Base-by-base conservation (phyloP, 176 grass and related monocot species). In the Calamus simplicifolius region DNA sequence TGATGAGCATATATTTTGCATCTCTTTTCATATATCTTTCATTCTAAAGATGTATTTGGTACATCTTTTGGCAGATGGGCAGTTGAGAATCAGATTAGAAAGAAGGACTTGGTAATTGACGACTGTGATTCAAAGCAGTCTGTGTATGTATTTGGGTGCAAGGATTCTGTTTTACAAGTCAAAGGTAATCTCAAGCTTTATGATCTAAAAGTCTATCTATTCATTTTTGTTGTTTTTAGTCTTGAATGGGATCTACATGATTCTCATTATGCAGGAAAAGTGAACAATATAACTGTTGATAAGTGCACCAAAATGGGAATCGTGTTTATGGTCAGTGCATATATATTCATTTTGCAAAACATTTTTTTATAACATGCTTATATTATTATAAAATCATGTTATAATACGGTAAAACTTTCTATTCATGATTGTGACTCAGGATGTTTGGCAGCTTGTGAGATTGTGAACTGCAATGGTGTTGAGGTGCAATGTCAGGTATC, bases 281-380 rank as follows among this genome's bases (percentile, higher is more conserved):
- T 87, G 28, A 82, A 79, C 72, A 88, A 88, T 50, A 82, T 88
- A 78, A 82, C 85, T 19, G 15, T 88, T 59, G 79, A 88, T 73
- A 88, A 88, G 56, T 88, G 79, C 54, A 72, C 25, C 29, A 79
- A 82, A 79, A 71, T 68, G 23, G 85, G 85, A 25, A 26, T 82
- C 21, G 52, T 87, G 18, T 87, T 87, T 56, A 79, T 50, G 71
- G 79, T 82, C 59, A 25, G 75, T 59, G 4, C 66, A 0, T 57
- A 16, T 51, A 52, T 61, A 52, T 52, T n/a, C 43, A 18, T 17
- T 30, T 61, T 43, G 35, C 35, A 12, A 43, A 13, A 12, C 8
- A 43, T 10, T 43, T 13, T 13, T 12, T 43, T 43, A 43, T 43
- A 43, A 13, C 35, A 43, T 43, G 35, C 35, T 43, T 43, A 2